Conservation (phyloP, 2,329 filamentous ascomycete species). For the Pyricularia sp. region DNA sequence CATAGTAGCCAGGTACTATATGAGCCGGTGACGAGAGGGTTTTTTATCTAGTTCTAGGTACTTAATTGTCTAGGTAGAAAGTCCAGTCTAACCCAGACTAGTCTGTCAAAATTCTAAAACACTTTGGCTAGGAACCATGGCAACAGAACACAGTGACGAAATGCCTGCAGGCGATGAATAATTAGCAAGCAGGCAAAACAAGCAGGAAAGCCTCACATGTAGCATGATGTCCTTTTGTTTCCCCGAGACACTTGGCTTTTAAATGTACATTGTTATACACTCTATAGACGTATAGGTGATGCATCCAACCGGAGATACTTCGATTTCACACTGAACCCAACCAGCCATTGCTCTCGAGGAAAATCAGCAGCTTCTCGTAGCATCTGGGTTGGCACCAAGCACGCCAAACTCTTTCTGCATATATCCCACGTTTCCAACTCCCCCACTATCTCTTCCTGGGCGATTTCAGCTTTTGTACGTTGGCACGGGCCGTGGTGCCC, state of each 20-base stretch:
- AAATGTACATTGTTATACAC: constrained; percentile 1
- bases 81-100: too few relatives aligned
- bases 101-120: too few relatives aligned
- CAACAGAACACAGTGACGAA: too few relatives aligned
- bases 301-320: not conserved
- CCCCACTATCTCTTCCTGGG: not conserved
- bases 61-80: too few relatives aligned
- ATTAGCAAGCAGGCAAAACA: not conserved
- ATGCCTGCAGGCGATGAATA: too few relatives aligned
- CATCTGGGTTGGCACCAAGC: not conserved
- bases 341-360: not conserved
- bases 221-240: not conserved
- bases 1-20: too few relatives aligned
- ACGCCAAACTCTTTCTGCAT: not conserved
- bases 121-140: too few relatives aligned
- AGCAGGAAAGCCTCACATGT: not conserved
- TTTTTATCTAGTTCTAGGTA: not conserved
- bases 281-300: not conserved
- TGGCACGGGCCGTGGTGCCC: constrained; percentile 65
- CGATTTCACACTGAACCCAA: not conserved
- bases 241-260: not conserved
- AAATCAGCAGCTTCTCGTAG: not conserved
- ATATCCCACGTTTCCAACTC: not conserved
- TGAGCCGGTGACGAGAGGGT: not conserved
- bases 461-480: constrained; percentile 27